Evolutionary conservation across 2,329 filamentous ascomycete species (phyloP).

Genomic region (Monascus ruber): DNA sequence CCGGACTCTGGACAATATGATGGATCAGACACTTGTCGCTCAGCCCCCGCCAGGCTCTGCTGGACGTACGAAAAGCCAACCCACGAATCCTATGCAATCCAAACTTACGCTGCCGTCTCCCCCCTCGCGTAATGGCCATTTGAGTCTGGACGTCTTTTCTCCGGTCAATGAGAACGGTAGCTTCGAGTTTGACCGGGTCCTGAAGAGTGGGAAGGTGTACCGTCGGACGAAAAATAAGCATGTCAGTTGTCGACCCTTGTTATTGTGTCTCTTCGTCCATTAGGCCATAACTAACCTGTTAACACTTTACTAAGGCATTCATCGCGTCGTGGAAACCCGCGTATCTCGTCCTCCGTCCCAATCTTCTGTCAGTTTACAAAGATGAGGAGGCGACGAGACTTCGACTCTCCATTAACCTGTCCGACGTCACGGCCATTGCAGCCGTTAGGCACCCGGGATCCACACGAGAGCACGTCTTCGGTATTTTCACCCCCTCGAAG

Average conservation of each 20-base stretch:
- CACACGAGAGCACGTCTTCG: slow-evolving; percentile 78
- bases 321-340: slow-evolving; percentile 77
- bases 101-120: slow-evolving; percentile 10
- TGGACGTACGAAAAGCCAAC: slow-evolving; percentile 12
- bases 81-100: slow-evolving; percentile 14
- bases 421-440: slow-evolving; percentile 83
- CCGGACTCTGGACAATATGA: slow-evolving; percentile 3
- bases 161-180: slow-evolving; percentile 90
- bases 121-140: slow-evolving; percentile 32
- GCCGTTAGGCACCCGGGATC: slow-evolving; percentile 81
- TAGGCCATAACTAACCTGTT: slow-evolving; percentile 4
- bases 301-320: slow-evolving; percentile 22
- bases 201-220: slow-evolving; percentile 76
- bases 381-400: slow-evolving; percentile 82
- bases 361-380: slow-evolving; percentile 85
- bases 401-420: slow-evolving; percentile 74
- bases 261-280: not conserved
- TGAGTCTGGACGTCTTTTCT: slow-evolving; percentile 57
- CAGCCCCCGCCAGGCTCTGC: slow-evolving; percentile 12
- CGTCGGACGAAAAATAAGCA: slow-evolving; percentile 92
- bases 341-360: slow-evolving; percentile 81
- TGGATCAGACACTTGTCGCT: slow-evolving; percentile 13
- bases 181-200: slow-evolving; percentile 87
- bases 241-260: slow-evolving; percentile 37
- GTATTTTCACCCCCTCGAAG: slow-evolving; percentile 77